phyloP scores from a whole-genome alignment of 2,329 filamentous ascomycete species.

The Fusarium verticillioides region DNA sequence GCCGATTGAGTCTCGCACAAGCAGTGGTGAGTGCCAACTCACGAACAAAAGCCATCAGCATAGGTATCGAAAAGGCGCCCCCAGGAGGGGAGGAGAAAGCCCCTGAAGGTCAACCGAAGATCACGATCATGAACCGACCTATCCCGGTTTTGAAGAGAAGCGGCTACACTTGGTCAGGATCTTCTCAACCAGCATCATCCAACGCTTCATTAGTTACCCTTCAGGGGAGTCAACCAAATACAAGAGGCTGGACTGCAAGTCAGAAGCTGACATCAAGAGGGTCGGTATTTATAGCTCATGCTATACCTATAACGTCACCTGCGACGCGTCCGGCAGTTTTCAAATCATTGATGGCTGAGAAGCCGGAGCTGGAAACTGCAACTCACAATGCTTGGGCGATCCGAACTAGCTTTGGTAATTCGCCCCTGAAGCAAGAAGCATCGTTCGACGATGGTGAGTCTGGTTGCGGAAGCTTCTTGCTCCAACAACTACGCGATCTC shows the following conservation, averaged over 20 bases:
- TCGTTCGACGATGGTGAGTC: conserved; percentile 71
- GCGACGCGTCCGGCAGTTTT: conserved; percentile 58
- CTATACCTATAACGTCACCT: conserved; percentile 50
- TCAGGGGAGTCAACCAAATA: conserved; percentile 26
- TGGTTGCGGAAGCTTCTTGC: conserved; percentile 66
- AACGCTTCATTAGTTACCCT: conserved; percentile 28
- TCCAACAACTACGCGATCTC: conserved; percentile 64
- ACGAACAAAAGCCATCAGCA: conserved; percentile 76
- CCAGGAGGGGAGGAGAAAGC: conserved; percentile 77
- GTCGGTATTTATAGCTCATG: conserved; percentile 69
- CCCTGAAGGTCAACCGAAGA: conserved; percentile 78
- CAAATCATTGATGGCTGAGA: conserved; percentile 59
- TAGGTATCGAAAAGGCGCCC: conserved; percentile 75
- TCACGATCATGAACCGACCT: conserved; percentile 78
- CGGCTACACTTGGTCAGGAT: conserved; percentile 67
- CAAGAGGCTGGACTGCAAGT: conserved; percentile 62
- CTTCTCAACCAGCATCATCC: conserved; percentile 30
- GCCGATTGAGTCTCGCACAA: conserved; percentile 83
- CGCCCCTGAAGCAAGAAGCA: conserved; percentile 58
- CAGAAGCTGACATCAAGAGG: conserved; percentile 61
- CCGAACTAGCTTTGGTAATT: conserved; percentile 51
- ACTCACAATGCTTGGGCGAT: conserved; percentile 68
- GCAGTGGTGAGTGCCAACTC: conserved; percentile 86
- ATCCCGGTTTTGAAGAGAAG: conserved; percentile 80
- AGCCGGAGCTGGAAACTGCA: conserved; percentile 63